Percentiles rank a stretch among this genome's conserved stretches.
phyloP scores from a whole-genome alignment of 192 early-diverging fungal genomes.

The Backusella tuberculispora region DNA sequence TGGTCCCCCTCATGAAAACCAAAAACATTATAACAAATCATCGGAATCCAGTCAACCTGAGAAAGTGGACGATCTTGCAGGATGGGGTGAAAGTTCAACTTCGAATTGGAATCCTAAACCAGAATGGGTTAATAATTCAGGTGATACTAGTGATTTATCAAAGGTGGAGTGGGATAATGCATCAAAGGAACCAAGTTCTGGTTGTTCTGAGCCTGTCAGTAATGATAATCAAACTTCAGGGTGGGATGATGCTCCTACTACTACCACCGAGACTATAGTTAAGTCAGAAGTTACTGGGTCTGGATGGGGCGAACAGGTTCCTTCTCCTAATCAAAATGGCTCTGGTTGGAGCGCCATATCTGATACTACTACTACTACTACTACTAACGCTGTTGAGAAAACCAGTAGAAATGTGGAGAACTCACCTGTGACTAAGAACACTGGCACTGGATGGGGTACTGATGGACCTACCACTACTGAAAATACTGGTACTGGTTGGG shows the following conservation, averaged over 20 bases:
- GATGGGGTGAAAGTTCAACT: background rate
- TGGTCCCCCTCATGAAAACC: background rate
- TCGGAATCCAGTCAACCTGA: background rate
- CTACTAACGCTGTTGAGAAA: background rate
- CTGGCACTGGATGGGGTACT: background rate
- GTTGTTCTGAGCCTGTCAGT: background rate
- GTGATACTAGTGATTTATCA: background rate
- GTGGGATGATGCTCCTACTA: too few species aligned
- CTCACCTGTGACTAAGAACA: background rate
- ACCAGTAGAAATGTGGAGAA: background rate
- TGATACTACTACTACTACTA: background rate
- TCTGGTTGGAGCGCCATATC: background rate
- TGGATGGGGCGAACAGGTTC: too few species aligned
- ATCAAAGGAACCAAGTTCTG: background rate
- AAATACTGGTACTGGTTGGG: background rate
- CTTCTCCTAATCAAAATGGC: background rate
- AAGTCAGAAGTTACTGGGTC: too few species aligned
- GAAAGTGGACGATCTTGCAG: background rate
- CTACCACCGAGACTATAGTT: too few species aligned
- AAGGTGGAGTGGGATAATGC: background rate
- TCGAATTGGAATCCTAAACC: background rate
- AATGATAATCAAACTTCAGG: too few species aligned
- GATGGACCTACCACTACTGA: background rate
- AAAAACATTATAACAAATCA: background rate
- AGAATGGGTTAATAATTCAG: background rate